These are phyloP conservation scores for Kodamaea suecica DNA, from an alignment of 1,139 yeast genomes.

Conservation along the genomic window DNA sequence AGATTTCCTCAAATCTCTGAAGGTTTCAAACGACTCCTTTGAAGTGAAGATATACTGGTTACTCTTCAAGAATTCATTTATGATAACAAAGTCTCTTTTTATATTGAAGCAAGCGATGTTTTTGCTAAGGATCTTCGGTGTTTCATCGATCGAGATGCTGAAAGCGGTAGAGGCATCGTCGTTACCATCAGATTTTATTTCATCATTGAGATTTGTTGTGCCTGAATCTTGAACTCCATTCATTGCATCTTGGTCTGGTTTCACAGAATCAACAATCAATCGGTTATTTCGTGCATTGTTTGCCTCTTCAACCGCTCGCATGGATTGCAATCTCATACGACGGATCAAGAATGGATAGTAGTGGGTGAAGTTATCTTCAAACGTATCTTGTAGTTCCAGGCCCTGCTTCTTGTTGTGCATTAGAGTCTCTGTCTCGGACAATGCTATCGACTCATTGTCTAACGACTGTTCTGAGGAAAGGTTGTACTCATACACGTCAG, in stretches of 20 bases:
- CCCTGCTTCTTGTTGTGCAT: conserved; percentile 16
- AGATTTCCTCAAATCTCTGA: conserved; percentile 26
- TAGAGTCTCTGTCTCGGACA: conserved; percentile 23
- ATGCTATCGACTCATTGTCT: conserved; percentile 12
- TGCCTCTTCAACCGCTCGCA: conserved; percentile 1
- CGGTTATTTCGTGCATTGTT: not conserved
- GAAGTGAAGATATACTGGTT: conserved; percentile 31
- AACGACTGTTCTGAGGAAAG: not conserved
- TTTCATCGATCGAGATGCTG: conserved; percentile 16
- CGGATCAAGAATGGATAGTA: conserved; percentile 39
- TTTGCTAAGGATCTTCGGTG: conserved; percentile 12
- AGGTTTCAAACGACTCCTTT: conserved; percentile 28
- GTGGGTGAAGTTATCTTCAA: conserved; percentile 35
- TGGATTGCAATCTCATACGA: conserved; percentile 20
- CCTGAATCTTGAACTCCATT: no score
- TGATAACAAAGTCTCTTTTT: conserved; percentile 32
- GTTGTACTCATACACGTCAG: not conserved
- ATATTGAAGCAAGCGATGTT: conserved; percentile 18
- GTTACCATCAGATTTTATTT: conserved; percentile 6
- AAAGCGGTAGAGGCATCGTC: conserved; percentile 26
- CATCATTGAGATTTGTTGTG: not conserved
- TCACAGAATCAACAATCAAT: no score
- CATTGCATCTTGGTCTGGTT: no score
- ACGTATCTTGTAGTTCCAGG: conserved; percentile 36
- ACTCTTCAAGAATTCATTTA: conserved; percentile 33